phyloP scores from a whole-genome alignment of 306 rosid species.

The Trichosanthes cucumerina region DNA sequence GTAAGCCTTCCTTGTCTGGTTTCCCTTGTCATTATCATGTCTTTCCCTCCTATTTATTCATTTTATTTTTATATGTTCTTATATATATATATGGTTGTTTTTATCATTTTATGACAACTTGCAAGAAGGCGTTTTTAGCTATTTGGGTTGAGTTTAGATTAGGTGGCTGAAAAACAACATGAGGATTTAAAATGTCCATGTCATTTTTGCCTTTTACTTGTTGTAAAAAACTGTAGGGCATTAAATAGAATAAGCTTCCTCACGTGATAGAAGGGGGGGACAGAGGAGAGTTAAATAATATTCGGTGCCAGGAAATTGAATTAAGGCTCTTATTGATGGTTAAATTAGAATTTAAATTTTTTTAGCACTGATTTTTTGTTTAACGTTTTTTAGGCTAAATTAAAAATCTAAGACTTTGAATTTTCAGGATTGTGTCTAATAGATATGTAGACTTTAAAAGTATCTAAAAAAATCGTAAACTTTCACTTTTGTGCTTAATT shows the following conservation, averaged over 20 bases:
- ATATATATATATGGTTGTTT: not conserved
- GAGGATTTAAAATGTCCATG: not conserved
- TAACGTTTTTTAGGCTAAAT: not conserved
- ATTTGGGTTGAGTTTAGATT: not conserved
- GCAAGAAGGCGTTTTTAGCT: not conserved
- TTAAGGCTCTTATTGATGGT: not conserved
- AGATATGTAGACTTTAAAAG: too few species aligned
- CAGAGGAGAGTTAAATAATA: not conserved
- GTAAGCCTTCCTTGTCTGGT: constrained; percentile 29
- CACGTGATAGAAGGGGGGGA: not conserved
- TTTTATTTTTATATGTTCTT: not conserved
- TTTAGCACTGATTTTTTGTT: not conserved
- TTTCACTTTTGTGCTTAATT: too few species aligned
- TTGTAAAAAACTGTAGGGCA: not conserved
- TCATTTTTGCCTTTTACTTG: not conserved
- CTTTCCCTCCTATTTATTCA: not conserved
- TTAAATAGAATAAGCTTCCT: not conserved
- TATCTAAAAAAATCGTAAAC: too few species aligned
- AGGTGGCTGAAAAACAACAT: not conserved
- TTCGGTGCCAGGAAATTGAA: not conserved
- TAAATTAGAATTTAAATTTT: not conserved
- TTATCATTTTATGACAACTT: not conserved
- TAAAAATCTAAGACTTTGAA: too few species aligned
- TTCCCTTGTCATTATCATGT: constrained; percentile 10
- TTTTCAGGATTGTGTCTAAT: too few species aligned